Conservation (phyloP, 2,329 filamentous ascomycete genomes). For the Chaetomiaceae sp. region DNA sequence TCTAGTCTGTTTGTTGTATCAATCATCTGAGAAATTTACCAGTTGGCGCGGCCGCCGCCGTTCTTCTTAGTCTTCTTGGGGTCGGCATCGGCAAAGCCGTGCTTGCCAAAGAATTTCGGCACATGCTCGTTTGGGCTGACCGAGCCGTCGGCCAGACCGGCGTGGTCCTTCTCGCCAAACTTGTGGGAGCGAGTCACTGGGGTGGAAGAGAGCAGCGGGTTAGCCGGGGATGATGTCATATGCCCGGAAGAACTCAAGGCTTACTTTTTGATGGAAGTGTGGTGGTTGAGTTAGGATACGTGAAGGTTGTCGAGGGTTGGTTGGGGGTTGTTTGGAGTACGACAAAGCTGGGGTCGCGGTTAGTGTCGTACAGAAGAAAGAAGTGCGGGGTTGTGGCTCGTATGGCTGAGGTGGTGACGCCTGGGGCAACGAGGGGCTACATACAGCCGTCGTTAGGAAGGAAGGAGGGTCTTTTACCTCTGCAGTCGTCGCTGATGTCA, state of each 20-base stretch:
- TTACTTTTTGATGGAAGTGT: conserved; percentile 28
- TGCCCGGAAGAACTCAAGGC: neutral
- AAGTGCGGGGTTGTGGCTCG: conserved; percentile 11
- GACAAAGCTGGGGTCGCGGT: conserved; percentile 6
- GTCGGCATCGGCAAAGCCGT: conserved; percentile 72
- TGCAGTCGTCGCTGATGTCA: conserved; percentile 2
- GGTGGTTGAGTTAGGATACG: conserved; percentile 1
- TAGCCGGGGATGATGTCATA: conserved; percentile 17
- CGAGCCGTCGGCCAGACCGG: conserved; percentile 69
- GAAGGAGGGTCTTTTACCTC: neutral
- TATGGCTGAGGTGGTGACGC: too few species aligned
- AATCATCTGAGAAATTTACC: too few species aligned
- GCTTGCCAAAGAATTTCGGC: conserved; percentile 90
- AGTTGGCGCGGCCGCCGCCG: conserved; percentile 87
- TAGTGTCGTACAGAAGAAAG: conserved; percentile 12
- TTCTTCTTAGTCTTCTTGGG: conserved; percentile 97
- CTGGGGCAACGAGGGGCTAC: neutral
- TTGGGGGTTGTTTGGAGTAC: neutral
- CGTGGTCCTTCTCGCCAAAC: conserved; percentile 87
- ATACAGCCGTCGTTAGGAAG: neutral
- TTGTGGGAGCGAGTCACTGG: conserved; percentile 98
- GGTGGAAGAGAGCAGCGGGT: neutral
- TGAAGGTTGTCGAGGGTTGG: neutral
- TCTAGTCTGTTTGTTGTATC: too few species aligned
- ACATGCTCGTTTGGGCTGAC: conserved; percentile 65